phyloP scores from a whole-genome alignment of 148 eudicot genomes.

The Chenopodium album region DNA sequence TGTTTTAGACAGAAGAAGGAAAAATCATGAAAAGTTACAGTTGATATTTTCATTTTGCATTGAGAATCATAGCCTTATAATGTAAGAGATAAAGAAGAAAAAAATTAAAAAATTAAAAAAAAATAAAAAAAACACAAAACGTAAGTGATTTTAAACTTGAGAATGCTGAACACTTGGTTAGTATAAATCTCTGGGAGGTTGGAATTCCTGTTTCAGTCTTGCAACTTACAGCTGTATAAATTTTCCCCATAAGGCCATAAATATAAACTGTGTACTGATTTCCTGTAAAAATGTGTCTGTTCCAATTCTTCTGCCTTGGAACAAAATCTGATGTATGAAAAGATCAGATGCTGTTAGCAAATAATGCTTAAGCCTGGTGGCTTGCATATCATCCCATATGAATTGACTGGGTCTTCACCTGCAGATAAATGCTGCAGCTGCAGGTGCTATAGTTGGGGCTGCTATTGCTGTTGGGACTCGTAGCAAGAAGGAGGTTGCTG shows the following conservation, averaged over 20 bases:
- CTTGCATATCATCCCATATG: neutral
- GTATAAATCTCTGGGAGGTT: neutral
- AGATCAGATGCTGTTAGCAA: neutral
- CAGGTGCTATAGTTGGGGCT: constrained; percentile 83
- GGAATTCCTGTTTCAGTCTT: neutral
- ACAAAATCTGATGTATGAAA: neutral
- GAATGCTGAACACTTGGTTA: neutral
- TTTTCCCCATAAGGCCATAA: neutral
- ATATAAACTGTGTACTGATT: neutral
- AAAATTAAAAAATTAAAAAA: no score
- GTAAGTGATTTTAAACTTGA: neutral
- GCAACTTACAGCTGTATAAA: neutral
- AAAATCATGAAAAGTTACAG: neutral
- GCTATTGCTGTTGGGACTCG: constrained; percentile 64
- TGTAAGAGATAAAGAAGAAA: neutral
- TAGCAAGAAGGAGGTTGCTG: constrained; percentile 71
- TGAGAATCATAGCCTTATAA: neutral
- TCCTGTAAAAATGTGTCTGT: neutral
- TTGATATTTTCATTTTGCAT: neutral
- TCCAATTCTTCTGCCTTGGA: neutral
- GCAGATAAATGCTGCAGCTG: constrained; percentile 68
- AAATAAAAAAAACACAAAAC: no score
- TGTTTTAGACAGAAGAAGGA: neutral
- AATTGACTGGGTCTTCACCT: constrained; percentile 7
- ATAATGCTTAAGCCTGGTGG: neutral